Evolutionary conservation across 2,329 filamentous ascomycete species (phyloP), one percentile per base, ranked within the genome.

Genomic region (Magnaporthiopsis incrustans): DNA sequence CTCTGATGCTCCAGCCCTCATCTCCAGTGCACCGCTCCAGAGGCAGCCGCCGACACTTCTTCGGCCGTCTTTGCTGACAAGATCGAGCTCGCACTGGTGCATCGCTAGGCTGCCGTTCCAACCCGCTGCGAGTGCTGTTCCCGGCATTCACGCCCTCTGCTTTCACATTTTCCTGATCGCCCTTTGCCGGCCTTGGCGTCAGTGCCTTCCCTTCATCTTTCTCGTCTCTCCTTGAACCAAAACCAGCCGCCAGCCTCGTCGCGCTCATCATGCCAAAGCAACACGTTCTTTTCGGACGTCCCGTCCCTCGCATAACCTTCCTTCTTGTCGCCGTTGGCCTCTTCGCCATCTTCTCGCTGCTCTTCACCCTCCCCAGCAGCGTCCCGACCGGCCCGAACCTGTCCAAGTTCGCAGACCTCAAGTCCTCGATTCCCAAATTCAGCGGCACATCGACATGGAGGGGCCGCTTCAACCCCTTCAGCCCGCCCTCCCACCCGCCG

Each of bases 401-500:
- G n/a, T 79, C 78, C 61, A 77, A 77, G 66, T 78, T 79, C 59
- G 75, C 79, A 69, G 79, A 83, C 67, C 78, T 78, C 71, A 82
- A 80, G 67, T 76, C 80, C 60, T 77, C 81, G 18, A 75, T 84
- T 33, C 79, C 81, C 27, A 79, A 79, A 67, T 76, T 78, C 44
- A 53, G 61, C 61, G 67, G 78, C 35, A 78, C 80, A 61, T 65
- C 64, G 38, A 67, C 67, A 71, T 79, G 66, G 71, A 82, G 78
- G 71, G 83, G 76, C 69, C 77, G 79, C 26, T 76, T 84, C 68
- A 89, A 88, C 69, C 89, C 88, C 0, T 93, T 94, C 74, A 82
- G 84, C 57, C 83, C 85, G 57, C 83, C 87, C 26, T 83, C 86
- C 14, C 91, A 96, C 73, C 84, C 86, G 66, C 89, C 90, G 25